Base-by-base conservation (phyloP, 352 stramenopile genomes). In the Albugo laibachii region DNA sequence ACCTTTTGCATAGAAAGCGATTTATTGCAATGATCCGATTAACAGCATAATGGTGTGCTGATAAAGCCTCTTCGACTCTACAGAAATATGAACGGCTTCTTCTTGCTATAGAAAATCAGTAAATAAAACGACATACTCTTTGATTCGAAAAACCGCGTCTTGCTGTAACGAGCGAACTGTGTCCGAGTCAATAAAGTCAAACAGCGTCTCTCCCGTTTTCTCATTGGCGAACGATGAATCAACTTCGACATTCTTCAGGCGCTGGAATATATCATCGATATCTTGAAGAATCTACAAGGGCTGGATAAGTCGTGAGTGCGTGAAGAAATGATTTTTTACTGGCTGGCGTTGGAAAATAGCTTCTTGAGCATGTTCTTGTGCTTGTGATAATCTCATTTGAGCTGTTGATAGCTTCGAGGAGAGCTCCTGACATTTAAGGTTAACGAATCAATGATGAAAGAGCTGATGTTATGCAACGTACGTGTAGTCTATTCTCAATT, bases 101-200 rank as follows among this genome's bases (percentile, higher is more conserved):
- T 37, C 11, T 52, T 14, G 12, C 35, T 1, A 31, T 13, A n/a
- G n/a, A n/a, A n/a, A n/a, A n/a, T n/a, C n/a, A n/a, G 1, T 41
- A 36, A n/a, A 11, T 8, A 10, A 16, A 27, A 11, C 3, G 3
- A 19, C 61, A 20, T 45, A 83, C 70, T 83, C 73, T 52, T 69
- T 81, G 15, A 64, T 66, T 52, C 83, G 77, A 31, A 83, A 67
- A 14, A 73, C 43, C 14, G 77, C 65, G 47, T 91, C 74, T 37
- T 83, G 72, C 47, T 91, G 72, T 13, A 91, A 49, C 5, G 69
- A 74, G 36, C 80, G 62, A 12, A 91, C 77, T 5, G 77, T 84
- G 40, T 87, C 77, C 1, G 74, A 70, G 44, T 91, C 77, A 2
- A 91, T 55, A 54, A 83, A 91, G 57, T 91, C 77, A 38, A 83